Evolutionary conservation across 164 flowering plant genomes (phyloP).

Genomic region (Santalum album): DNA sequence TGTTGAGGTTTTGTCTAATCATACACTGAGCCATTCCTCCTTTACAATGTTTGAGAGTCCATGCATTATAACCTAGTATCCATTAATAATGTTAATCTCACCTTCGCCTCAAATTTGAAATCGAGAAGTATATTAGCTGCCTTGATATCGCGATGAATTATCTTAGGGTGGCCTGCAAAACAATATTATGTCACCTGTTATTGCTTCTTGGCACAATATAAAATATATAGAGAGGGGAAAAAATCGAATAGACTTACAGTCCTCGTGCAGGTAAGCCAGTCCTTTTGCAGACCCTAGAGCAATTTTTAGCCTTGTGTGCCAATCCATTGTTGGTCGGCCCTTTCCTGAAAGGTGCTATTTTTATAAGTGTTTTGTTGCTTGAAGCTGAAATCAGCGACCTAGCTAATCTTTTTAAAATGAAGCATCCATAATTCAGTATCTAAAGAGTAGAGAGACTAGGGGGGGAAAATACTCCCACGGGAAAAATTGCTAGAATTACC

Average conservation of each 20-base stretch:
- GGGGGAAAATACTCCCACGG: too few species aligned
- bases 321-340: conserved; percentile 80
- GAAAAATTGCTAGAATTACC: too few species aligned
- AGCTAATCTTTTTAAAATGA: too few species aligned
- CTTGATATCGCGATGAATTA: conserved; percentile 95
- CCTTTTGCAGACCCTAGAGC: conserved; percentile 97
- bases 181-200: conserved; percentile 1
- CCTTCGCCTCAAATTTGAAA: conserved; percentile 92
- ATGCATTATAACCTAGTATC: neutral
- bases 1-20: too few species aligned
- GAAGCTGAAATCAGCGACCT: too few species aligned
- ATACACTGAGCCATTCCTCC: neutral
- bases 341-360: conserved; percentile 43
- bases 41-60: neutral
- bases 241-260: conserved; percentile 45
- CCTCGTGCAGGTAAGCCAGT: conserved; percentile 91
- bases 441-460: too few species aligned
- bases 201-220: too few species aligned
- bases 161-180: conserved; percentile 85
- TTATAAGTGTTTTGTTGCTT: neutral
- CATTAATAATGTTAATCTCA: conserved; percentile 9
- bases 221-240: neutral
- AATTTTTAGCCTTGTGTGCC: conserved; percentile 70
- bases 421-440: conserved; percentile 1
- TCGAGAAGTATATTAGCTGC: conserved; percentile 89